A percentile compares a stretch with the other conserved stretches of the same genome.
phyloP scores from a whole-genome alignment of 2,329 filamentous ascomycete species.

The Aspergillaceae sp. region DNA sequence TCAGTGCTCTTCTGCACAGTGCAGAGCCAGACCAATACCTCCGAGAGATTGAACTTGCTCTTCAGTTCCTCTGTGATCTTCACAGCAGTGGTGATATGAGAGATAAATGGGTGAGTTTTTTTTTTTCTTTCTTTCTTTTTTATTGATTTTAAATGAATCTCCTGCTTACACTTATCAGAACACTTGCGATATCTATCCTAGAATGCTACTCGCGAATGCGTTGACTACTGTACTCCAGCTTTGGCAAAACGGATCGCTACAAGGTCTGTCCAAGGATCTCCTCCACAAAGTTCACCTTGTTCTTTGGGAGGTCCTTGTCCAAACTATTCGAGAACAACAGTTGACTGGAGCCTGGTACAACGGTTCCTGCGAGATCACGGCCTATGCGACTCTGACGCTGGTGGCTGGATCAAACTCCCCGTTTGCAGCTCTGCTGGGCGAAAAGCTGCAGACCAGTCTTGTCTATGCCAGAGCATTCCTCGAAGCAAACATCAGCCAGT shows the following conservation, averaged over 20 bases:
- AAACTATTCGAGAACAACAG: not conserved
- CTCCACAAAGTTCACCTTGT: not conserved
- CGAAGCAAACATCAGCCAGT: not conserved
- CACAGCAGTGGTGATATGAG: not conserved
- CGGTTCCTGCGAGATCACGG: slow-evolving; percentile 1
- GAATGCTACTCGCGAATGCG: slow-evolving; percentile 2
- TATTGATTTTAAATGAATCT: not conserved
- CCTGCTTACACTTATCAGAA: not conserved
- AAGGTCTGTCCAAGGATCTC: not conserved
- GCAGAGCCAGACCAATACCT: not conserved
- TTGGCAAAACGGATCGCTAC: not conserved
- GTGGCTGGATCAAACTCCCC: slow-evolving; percentile 1
- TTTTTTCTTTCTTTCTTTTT: not conserved
- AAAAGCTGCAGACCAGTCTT: not conserved
- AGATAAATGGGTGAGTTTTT: slow-evolving; percentile 3
- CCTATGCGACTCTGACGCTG: slow-evolving; percentile 1
- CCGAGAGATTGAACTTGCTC: not conserved
- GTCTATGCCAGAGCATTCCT: not conserved
- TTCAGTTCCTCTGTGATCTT: slow-evolving; percentile 1
- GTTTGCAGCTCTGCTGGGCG: not conserved
- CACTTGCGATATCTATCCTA: not conserved
- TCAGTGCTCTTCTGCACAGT: not conserved
- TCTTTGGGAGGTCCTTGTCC: not conserved
- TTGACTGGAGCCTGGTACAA: not conserved
- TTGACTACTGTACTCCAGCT: not conserved